Conservation (phyloP, 2,329 filamentous ascomycete species). For the Fusarium sp. region DNA sequence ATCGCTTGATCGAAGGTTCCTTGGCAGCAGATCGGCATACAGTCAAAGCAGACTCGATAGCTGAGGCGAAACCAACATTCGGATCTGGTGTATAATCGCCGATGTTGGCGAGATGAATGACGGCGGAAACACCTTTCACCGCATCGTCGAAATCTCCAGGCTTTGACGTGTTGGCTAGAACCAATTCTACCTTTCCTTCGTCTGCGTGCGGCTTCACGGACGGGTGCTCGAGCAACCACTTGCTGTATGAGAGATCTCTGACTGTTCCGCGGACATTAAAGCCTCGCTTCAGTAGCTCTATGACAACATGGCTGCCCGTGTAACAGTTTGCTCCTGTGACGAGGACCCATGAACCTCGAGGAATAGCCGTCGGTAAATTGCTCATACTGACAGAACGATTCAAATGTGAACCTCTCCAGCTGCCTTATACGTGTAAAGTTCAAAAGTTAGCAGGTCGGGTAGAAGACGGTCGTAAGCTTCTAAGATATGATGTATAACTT, state of each 20-base stretch:
- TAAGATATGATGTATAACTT: background rate
- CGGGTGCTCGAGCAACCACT: slow-evolving; percentile 36
- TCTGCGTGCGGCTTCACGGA: slow-evolving; percentile 15
- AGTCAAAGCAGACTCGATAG: slow-evolving; percentile 23
- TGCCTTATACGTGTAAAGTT: too few species aligned
- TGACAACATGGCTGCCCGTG: slow-evolving; percentile 38
- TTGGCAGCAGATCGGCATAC: slow-evolving; percentile 37
- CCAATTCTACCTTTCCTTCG: slow-evolving; percentile 27
- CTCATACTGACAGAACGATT: background rate
- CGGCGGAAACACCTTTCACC: slow-evolving; percentile 37
- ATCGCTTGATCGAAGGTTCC: slow-evolving; percentile 32
- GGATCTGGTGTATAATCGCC: slow-evolving; percentile 29
- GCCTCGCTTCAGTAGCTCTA: slow-evolving; percentile 33
- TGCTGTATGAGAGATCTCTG: slow-evolving; percentile 21
- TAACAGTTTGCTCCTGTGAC: slow-evolving; percentile 41
- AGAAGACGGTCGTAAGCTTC: background rate
- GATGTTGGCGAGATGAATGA: slow-evolving; percentile 38
- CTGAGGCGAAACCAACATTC: slow-evolving; percentile 23
- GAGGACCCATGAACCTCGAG: slow-evolving; percentile 39
- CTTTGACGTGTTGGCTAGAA: slow-evolving; percentile 32
- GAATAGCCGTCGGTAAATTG: slow-evolving; percentile 31
- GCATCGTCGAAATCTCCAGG: slow-evolving; percentile 33
- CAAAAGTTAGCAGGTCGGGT: fast-evolving
- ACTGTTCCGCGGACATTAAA: slow-evolving; percentile 42
- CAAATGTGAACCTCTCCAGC: fast-evolving